These are phyloP conservation scores for Acacia pycnantha DNA, from an alignment of 331 rosid species.

Conservation along the genomic window DNA sequence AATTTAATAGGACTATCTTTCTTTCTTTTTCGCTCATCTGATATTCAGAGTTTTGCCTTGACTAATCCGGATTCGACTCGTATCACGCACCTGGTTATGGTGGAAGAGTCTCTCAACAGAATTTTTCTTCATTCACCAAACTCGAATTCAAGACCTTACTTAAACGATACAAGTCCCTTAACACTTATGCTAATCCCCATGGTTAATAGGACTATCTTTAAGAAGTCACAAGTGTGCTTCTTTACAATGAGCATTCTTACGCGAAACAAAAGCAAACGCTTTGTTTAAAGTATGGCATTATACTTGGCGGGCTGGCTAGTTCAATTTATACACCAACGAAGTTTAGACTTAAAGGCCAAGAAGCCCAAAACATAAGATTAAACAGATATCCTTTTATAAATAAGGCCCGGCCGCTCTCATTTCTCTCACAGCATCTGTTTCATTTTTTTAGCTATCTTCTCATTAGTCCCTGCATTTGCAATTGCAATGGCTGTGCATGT, in stretches of 20 bases:
- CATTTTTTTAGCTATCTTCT: neutral
- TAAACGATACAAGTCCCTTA: too few species aligned
- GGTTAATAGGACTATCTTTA: neutral
- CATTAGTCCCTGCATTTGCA: neutral
- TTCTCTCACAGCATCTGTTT: neutral
- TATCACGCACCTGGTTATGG: too few species aligned
- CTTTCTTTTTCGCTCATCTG: too few species aligned
- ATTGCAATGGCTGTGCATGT: slow-evolving; percentile 48
- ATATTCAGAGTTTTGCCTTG: too few species aligned
- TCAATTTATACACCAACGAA: slow-evolving; percentile 31
- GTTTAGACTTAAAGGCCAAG: slow-evolving; percentile 55
- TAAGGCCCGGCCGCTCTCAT: neutral
- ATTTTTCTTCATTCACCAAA: too few species aligned
- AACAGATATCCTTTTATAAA: slow-evolving; percentile 9
- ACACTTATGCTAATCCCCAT: too few species aligned
- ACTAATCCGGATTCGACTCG: too few species aligned
- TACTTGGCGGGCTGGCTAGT: slow-evolving; percentile 34
- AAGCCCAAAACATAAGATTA: neutral
- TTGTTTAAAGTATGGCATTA: neutral
- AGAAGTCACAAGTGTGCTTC: neutral
- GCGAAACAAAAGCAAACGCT: neutral
- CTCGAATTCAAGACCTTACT: too few species aligned
- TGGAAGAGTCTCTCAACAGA: too few species aligned
- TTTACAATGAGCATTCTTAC: neutral
- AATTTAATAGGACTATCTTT: neutral